These are phyloP conservation scores for Aaosphaeria pasadenensis DNA, from an alignment of 2,329 filamentous ascomycete species.

Conservation along the genomic window DNA sequence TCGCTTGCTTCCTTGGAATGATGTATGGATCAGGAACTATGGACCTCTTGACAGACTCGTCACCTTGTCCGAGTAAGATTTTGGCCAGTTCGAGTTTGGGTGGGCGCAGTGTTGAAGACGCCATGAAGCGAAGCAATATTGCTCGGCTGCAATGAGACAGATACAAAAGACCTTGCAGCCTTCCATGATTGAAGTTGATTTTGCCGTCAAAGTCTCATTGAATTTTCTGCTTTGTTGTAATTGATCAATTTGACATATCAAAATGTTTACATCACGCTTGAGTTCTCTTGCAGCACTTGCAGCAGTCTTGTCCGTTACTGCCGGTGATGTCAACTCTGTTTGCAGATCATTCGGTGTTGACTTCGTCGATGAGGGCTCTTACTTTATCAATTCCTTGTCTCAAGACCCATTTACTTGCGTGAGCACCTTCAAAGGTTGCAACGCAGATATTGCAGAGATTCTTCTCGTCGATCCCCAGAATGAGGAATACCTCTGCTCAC, in stretches of 20 bases:
- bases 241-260: background rate
- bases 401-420: constrained; percentile 43
- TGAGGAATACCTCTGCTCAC: constrained; percentile 41
- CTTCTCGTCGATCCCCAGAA: constrained; percentile 42
- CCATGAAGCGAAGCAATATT: constrained; percentile 2
- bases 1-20: no score
- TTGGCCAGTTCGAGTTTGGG: no score
- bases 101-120: background rate
- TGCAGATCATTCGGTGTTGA: constrained; percentile 42
- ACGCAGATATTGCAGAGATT: constrained; percentile 39
- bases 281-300: constrained; percentile 18
- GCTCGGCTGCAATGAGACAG: constrained; percentile 4
- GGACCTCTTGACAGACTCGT: no score
- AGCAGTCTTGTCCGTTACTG: constrained; percentile 21
- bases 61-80: no score
- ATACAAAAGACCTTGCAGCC: constrained; percentile 9
- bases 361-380: constrained; percentile 42
- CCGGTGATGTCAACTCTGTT: constrained; percentile 18
- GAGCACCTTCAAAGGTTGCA: constrained; percentile 44
- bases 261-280: constrained; percentile 27
- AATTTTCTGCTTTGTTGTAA: no score
- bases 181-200: background rate
- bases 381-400: constrained; percentile 46
- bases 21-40: no score
- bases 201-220: no score